Percentiles rank a stretch among this genome's conserved stretches.
These are phyloP conservation scores for Botrytis fabae DNA, from an alignment of 2,329 filamentous ascomycete genomes.

Conservation along the genomic window DNA sequence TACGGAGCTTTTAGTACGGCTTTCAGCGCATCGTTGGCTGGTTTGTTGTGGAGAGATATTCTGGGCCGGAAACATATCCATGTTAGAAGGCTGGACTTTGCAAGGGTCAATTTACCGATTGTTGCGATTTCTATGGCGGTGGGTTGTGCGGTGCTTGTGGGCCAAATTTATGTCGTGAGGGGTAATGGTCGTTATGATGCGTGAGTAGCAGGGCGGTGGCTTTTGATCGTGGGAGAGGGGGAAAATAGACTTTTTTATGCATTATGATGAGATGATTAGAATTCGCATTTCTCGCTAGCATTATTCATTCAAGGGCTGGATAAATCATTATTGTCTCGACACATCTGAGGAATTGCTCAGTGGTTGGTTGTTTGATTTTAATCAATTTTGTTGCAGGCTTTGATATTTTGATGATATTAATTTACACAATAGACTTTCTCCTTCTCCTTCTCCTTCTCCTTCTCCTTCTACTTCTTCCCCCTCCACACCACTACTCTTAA, in stretches of 20 bases:
- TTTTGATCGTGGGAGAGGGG: not conserved
- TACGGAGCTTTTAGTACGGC: constrained; percentile 73
- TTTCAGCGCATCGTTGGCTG: constrained; percentile 70
- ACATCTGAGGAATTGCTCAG: not conserved
- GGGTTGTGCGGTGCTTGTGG: constrained; percentile 60
- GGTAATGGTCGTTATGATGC: constrained; percentile 23
- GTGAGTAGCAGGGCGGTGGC: not conserved
- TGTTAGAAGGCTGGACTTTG: constrained; percentile 64
- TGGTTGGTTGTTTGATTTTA: not conserved
- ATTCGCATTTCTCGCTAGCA: not conserved
- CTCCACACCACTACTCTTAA: not conserved
- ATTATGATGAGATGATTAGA: not conserved
- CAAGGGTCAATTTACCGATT: constrained; percentile 67
- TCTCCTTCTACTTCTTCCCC: not conserved
- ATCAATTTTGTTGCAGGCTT: not conserved
- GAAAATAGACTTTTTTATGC: not conserved
- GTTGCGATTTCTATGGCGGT: constrained; percentile 68
- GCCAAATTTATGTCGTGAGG: constrained; percentile 62
- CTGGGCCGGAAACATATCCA: constrained; percentile 66
- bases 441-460: not conserved
- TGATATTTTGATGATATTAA: not conserved
- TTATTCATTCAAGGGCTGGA: no score
- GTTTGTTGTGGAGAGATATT: constrained; percentile 72
- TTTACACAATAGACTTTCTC: no score
- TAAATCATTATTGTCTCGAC: not conserved